A percentile compares a stretch with the other conserved stretches of the same genome.
Conservation (phyloP, 768 basidiomycete genomes). For the Kwoniella bestiolae region DNA sequence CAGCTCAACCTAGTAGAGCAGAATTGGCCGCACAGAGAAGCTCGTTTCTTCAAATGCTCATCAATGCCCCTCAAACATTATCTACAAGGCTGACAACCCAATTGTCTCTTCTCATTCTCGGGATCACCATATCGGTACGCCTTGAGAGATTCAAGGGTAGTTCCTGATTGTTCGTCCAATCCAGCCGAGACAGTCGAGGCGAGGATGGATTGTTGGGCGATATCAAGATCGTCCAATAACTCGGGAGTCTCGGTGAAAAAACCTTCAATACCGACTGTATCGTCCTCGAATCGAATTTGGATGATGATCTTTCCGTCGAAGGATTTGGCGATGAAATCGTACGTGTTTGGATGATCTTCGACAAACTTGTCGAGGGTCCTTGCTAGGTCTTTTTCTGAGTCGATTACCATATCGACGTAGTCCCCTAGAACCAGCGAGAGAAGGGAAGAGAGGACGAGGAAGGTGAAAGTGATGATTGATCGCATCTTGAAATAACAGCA, state of each 20-base stretch:
- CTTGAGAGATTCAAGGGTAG: neutral
- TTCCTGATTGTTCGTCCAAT: neutral
- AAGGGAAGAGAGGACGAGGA: neutral
- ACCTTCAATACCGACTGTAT: conserved; percentile 8
- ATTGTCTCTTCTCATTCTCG: neutral
- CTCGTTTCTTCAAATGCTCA: neutral
- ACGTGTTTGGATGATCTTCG: neutral
- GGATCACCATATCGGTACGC: neutral
- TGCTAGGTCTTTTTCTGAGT: neutral
- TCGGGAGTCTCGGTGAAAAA: neutral
- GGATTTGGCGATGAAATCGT: neutral
- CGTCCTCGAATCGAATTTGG: conserved; percentile 6
- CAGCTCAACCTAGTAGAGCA: neutral
- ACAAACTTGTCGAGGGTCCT: neutral
- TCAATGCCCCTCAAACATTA: neutral
- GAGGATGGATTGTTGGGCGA: neutral
- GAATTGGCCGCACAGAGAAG: conserved; percentile 4
- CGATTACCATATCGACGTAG: conserved; percentile 11
- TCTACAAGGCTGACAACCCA: neutral
- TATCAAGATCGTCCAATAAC: neutral
- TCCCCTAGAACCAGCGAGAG: neutral
- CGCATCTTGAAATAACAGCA: neutral
- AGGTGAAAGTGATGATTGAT: neutral
- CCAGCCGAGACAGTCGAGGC: conserved; percentile 1
- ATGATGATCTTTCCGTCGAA: neutral